Conservation (phyloP, 257 asterid genomes). For the Solanum etuberosum region DNA sequence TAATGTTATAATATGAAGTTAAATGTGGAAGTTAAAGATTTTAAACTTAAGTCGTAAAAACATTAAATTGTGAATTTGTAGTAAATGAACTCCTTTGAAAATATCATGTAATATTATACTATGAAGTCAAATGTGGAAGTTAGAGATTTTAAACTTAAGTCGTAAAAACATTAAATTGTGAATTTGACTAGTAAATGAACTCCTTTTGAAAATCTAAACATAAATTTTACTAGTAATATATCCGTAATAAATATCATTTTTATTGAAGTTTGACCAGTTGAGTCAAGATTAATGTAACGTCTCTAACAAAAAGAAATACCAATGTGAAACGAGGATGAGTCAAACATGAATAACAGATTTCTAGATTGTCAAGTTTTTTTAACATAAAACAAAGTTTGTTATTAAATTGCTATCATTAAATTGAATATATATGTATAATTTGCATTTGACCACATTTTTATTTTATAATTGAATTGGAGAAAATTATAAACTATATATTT, state of each 20-base stretch:
- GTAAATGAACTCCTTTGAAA: background rate
- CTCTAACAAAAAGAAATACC: background rate
- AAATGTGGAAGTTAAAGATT: background rate
- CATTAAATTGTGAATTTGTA: background rate
- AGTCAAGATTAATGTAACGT: background rate
- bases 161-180: background rate
- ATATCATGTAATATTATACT: too few relatives aligned
- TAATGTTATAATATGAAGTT: background rate
- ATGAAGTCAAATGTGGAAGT: too few relatives aligned
- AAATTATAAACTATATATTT: background rate
- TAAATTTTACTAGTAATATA: too few relatives aligned
- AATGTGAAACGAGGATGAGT: background rate
- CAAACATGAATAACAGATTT: too few relatives aligned
- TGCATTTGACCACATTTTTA: background rate
- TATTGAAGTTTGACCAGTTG: background rate
- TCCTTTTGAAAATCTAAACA: background rate
- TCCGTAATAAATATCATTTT: background rate
- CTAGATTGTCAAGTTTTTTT: too few relatives aligned
- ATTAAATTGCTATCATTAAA: background rate
- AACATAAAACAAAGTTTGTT: background rate
- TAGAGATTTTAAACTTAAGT: too few relatives aligned
- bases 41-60: too few relatives aligned
- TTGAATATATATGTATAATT: background rate
- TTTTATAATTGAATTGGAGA: background rate
- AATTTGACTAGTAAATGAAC: background rate